These are phyloP conservation scores for Trichoderma arundinaceum DNA, from an alignment of 2,329 filamentous ascomycete genomes.

Conservation along the genomic window DNA sequence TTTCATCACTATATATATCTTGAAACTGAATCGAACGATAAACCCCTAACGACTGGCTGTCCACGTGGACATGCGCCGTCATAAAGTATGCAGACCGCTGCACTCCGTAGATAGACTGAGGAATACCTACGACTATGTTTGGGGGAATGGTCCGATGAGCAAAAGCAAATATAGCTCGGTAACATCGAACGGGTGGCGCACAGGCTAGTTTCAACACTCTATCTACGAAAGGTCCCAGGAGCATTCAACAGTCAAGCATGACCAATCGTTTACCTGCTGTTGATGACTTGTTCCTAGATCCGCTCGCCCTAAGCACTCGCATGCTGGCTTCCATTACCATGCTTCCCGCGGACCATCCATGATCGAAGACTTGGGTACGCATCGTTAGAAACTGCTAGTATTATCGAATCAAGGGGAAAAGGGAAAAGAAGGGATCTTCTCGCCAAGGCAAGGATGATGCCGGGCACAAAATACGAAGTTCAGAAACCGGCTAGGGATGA, in stretches of 20 bases:
- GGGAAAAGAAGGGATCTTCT: background rate
- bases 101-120: background rate
- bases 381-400: background rate
- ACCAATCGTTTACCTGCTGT: background rate
- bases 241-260: too few species aligned
- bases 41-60: background rate
- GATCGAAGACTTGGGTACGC: too few species aligned
- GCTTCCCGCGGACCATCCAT: too few species aligned
- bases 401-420: background rate
- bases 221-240: background rate
- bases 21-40: background rate
- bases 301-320: background rate
- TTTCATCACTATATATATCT: conserved; percentile 5
- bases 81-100: too few species aligned
- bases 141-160: background rate
- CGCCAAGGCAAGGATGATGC: background rate
- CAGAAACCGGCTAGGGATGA: background rate
- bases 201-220: too few species aligned
- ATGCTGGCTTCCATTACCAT: background rate
- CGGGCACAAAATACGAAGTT: conserved; percentile 6
- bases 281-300: background rate
- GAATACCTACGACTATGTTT: background rate
- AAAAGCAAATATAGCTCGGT: background rate
- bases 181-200: background rate
- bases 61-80: conserved; percentile 16